These are phyloP conservation scores for Letharia lupina DNA, from an alignment of 495 filamentous ascomycete species.

Conservation along the genomic window DNA sequence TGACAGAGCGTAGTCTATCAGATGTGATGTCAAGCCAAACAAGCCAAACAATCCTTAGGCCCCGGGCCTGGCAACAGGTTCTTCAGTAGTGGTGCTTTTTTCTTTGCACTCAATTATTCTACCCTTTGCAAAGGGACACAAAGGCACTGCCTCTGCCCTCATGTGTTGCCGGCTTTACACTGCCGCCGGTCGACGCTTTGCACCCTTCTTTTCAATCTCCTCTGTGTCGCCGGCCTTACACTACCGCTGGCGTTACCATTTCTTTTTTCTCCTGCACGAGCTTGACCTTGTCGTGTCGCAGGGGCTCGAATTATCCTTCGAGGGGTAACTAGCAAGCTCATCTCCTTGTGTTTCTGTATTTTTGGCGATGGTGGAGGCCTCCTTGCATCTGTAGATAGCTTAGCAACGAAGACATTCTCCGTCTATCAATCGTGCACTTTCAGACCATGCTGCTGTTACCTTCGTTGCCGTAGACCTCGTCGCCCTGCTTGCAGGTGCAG, in stretches of 20 bases:
- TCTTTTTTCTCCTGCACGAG: slow-evolving; percentile 6
- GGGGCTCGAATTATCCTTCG: slow-evolving; percentile 5
- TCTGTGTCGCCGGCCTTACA: not conserved
- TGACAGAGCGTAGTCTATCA: too few relatives aligned
- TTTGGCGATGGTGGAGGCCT: too few relatives aligned
- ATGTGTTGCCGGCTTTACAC: not conserved
- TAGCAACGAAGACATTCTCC: too few relatives aligned
- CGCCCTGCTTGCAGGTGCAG: too few relatives aligned
- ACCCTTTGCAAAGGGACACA: not conserved
- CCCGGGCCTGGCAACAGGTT: too few relatives aligned
- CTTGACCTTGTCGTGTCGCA: slow-evolving; percentile 10
- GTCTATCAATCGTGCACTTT: too few relatives aligned
- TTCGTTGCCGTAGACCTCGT: too few relatives aligned
- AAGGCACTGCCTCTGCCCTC: not conserved
- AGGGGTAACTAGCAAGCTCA: slow-evolving; percentile 10
- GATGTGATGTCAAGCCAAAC: not conserved
- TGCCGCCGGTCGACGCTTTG: not conserved
- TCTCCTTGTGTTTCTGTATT: not conserved
- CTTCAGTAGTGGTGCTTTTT: too few relatives aligned
- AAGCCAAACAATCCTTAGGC: too few relatives aligned
- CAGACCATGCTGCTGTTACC: too few relatives aligned
- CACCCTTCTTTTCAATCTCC: not conserved
- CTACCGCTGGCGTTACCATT: not conserved
- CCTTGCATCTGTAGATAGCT: too few relatives aligned
- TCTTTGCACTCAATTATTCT: slow-evolving; percentile 1